Evolutionary conservation across 495 filamentous ascomycete species (phyloP).

Genomic region (Penicillium longicatenatum): DNA sequence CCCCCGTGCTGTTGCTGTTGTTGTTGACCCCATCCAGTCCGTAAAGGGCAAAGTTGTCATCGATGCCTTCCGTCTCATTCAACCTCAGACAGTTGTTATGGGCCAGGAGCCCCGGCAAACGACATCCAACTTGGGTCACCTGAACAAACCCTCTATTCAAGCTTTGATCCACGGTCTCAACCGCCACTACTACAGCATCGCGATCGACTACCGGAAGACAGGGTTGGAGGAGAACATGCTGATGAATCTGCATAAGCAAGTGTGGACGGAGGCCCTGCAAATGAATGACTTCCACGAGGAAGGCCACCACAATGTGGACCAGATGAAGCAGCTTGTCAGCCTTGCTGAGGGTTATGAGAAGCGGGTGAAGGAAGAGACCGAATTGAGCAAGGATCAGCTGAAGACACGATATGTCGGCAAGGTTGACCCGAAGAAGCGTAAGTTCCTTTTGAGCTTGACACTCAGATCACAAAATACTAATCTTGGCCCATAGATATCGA

Average conservation of each 20-base stretch:
- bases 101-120: slow-evolving; percentile 98
- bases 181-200: slow-evolving; percentile 98
- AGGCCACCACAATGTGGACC: slow-evolving; percentile 77
- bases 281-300: slow-evolving; percentile 96
- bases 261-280: slow-evolving; percentile 95
- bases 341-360: slow-evolving; percentile 97
- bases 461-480: slow-evolving; percentile 24
- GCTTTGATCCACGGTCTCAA: slow-evolving; percentile 98
- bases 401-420: slow-evolving; percentile 99
- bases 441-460: slow-evolving; percentile 21
- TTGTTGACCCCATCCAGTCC: slow-evolving; percentile 97
- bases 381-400: slow-evolving; percentile 93
- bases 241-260: slow-evolving; percentile 99
- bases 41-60: slow-evolving; percentile 99
- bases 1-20: slow-evolving; percentile 92
- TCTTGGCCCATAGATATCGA: slow-evolving; percentile 65
- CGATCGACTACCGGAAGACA: slow-evolving; percentile 96
- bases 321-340: slow-evolving; percentile 81
- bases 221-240: slow-evolving; percentile 98
- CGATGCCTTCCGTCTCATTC: slow-evolving; percentile 98
- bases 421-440: slow-evolving; percentile 97
- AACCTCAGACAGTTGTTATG: slow-evolving; percentile 97
- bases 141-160: slow-evolving; percentile 98
- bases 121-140: slow-evolving; percentile 94
- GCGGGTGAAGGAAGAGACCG: slow-evolving; percentile 96